Evolutionary conservation across 176 grass and related monocot genomes (phyloP).

Genomic region (Avena eriantha): DNA sequence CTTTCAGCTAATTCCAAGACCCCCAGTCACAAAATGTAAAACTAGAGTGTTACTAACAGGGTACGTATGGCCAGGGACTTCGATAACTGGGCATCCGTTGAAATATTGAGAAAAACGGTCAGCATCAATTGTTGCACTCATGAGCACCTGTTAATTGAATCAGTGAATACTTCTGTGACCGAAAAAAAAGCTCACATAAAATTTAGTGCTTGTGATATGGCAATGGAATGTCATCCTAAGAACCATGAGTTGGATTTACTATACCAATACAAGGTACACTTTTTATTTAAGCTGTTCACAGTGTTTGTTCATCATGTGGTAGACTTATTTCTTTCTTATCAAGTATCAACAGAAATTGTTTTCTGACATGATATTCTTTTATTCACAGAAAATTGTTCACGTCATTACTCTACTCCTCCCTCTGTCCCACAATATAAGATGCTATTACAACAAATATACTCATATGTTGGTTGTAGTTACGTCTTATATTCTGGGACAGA

Average conservation of each 20-base stretch:
- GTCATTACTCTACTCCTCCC: not conserved
- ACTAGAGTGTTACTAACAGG: constrained; percentile 64
- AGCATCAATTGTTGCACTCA: constrained; percentile 96
- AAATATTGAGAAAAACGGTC: constrained; percentile 93
- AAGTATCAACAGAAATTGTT: not conserved
- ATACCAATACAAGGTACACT: not conserved
- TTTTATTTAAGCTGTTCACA: not conserved
- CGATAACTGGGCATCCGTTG: constrained; percentile 84
- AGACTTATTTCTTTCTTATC: not conserved
- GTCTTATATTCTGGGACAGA: no score
- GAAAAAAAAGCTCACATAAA: not conserved
- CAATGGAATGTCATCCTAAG: not conserved
- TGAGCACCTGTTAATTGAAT: constrained; percentile 76
- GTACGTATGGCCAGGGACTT: constrained; percentile 96
- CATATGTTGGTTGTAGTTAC: no score
- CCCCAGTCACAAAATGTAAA: constrained; percentile 21
- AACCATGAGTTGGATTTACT: constrained; percentile 10
- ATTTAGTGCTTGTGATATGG: not conserved
- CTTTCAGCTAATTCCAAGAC: constrained; percentile 31
- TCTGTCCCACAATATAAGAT: no score
- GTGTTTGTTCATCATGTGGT: not conserved
- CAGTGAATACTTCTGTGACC: constrained; percentile 33
- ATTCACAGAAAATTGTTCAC: not conserved
- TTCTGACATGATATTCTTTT: not conserved
- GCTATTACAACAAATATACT: no score